Evolutionary conservation across 495 filamentous ascomycete genomes (phyloP), one percentile per base, ranked within the genome.

Genomic region (Hyaloscypha finlandica): DNA sequence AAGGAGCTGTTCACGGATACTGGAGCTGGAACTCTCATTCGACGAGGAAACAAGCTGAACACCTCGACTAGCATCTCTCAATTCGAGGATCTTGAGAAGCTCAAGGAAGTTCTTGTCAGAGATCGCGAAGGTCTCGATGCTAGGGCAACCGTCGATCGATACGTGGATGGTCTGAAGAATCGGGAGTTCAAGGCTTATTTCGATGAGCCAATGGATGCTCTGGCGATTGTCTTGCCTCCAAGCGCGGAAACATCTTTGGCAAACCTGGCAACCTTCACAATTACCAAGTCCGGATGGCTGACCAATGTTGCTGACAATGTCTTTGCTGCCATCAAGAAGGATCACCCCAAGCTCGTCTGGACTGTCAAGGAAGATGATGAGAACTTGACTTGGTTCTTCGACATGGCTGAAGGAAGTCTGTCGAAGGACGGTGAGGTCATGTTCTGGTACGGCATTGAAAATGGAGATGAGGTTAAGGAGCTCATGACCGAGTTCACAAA

Each of bases 381-480:
- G 84, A 98, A 98, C 76, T 83, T 99, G 72, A 93, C 91, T 32
- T 99, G 95, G 95, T 98, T 98, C 82, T 97, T 96, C 69, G 94
- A 97, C 80, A 97, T 97, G 83, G 90, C 95, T 9, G 92, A 97
- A 67, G 96, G 96, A 57, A 96, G 91, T 77, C 81, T 97, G 66
- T 91, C 90, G 55, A 85, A 88, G 37, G 86, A 92, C 60, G 92
- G 92, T 62, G 89, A 96, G 72, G 92, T 97, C 42, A 89, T 98
- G 76, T 98, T 98, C 83, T 99, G 95, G 92, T 97, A 95, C 74
- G 95, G 95, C 39, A 87, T 95, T 63, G 91, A 94, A 71, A 88
- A 84, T 61, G 87, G 89, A n/a, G 88, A 92, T 57, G 92, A 97
- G 76, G 88, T 97, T 25, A 89, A 91, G 74, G 83, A 90, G 70